Conservation (phyloP, 2,329 filamentous ascomycete genomes). For the Penicillium sp. region DNA sequence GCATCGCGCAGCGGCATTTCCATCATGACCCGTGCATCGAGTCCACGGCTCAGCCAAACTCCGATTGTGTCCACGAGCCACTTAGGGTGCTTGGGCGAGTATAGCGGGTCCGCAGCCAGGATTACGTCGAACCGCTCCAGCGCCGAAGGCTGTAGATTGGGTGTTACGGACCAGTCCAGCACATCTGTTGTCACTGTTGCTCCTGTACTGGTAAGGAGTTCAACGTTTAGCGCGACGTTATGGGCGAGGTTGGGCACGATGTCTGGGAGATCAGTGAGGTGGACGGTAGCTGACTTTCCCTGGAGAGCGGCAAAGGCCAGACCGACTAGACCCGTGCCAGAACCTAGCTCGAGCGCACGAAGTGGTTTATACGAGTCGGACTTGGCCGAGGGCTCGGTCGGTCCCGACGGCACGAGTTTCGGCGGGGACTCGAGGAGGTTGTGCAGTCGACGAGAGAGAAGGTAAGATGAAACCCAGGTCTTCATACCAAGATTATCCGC, state of each 20-base stretch:
- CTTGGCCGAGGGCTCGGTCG: slow-evolving; percentile 17
- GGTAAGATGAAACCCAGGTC: slow-evolving; percentile 89
- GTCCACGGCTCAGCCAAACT: slow-evolving; percentile 57
- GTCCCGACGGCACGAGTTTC: slow-evolving; percentile 28
- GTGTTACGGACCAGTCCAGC: slow-evolving; percentile 63
- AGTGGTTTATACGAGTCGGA: slow-evolving; percentile 22
- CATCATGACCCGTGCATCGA: slow-evolving; percentile 63
- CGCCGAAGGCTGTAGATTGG: slow-evolving; percentile 25
- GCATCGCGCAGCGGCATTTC: slow-evolving; percentile 76
- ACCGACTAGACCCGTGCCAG: slow-evolving; percentile 87
- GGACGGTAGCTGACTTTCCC: slow-evolving; percentile 52
- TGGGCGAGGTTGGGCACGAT: slow-evolving; percentile 76
- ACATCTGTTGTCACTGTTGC: slow-evolving; percentile 60
- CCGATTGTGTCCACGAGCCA: slow-evolving; percentile 68
- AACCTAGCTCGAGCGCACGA: slow-evolving; percentile 70
- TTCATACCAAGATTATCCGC: slow-evolving; percentile 87
- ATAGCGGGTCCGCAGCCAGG: slow-evolving; percentile 80
- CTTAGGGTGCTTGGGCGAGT: slow-evolving; percentile 74
- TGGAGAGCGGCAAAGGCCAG: slow-evolving; percentile 74
- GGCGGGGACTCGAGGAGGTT: slow-evolving; percentile 37
- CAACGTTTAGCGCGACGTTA: slow-evolving; percentile 64
- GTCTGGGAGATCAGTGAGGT: slow-evolving; percentile 76
- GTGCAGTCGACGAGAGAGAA: slow-evolving; percentile 69
- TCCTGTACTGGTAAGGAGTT: slow-evolving; percentile 51
- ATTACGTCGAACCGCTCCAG: slow-evolving; percentile 57